phyloP scores from a whole-genome alignment of 2,329 filamentous ascomycete species.

The Aspergillus hortae region DNA sequence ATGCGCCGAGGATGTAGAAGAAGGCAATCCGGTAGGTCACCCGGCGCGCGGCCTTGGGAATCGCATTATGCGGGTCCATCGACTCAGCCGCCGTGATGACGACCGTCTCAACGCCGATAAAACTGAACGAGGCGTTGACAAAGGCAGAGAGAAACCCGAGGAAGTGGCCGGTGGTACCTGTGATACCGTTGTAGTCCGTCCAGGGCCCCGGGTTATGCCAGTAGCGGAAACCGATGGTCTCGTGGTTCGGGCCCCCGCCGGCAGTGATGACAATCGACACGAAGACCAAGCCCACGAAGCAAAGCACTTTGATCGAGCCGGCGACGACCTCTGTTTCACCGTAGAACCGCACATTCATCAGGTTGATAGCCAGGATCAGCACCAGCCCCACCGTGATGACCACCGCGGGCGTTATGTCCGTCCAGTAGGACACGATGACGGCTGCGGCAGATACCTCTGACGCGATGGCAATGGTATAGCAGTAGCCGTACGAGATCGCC shows the following conservation, averaged over 20 bases:
- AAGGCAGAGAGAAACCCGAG: constrained; percentile 36
- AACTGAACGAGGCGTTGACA: constrained; percentile 40
- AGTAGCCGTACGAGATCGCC: constrained; percentile 72
- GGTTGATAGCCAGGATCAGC: constrained; percentile 28
- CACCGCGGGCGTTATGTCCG: constrained; percentile 61
- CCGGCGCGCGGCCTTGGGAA: constrained; percentile 40
- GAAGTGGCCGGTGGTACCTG: constrained; percentile 33
- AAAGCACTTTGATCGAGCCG: constrained; percentile 30
- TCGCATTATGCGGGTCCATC: constrained; percentile 35
- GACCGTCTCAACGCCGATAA: constrained; percentile 40
- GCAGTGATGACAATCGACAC: constrained; percentile 31
- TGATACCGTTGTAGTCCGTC: constrained; percentile 29
- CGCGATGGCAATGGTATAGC: constrained; percentile 76
- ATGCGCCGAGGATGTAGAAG: constrained; percentile 34
- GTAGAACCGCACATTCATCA: constrained; percentile 31
- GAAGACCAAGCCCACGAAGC: constrained; percentile 27
- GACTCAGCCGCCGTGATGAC: constrained; percentile 42
- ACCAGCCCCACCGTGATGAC: constrained; percentile 56
- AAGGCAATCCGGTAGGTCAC: constrained; percentile 38
- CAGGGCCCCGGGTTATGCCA: constrained; percentile 33
- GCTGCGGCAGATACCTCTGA: constrained; percentile 76
- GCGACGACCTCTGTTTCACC: constrained; percentile 31
- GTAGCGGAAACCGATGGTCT: constrained; percentile 33
- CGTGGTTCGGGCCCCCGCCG: constrained; percentile 29
- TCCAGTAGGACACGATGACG: constrained; percentile 80